phyloP scores from a whole-genome alignment of 306 rosid species.

The Astragalus membranaceus region DNA sequence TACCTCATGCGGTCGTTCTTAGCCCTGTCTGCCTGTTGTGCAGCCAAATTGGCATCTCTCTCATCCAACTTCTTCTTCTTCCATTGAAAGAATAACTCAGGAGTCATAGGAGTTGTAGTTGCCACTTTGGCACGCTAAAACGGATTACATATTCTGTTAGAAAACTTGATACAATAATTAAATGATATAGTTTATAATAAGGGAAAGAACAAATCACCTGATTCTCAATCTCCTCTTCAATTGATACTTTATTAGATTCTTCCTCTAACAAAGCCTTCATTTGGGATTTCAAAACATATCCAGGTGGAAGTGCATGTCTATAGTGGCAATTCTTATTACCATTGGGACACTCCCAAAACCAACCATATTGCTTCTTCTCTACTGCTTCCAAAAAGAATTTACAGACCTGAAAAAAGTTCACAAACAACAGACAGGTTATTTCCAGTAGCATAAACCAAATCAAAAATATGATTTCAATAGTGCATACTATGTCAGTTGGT shows the following conservation, averaged over 20 bases:
- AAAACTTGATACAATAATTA: neutral
- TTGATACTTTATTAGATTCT: conserved; percentile 61
- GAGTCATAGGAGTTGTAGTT: conserved; percentile 76
- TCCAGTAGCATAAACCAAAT: neutral
- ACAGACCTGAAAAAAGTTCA: conserved; percentile 35
- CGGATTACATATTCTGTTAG: conserved; percentile 14
- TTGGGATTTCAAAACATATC: conserved; percentile 89
- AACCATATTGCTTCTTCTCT: conserved; percentile 95
- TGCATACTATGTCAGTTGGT: conserved; percentile 83
- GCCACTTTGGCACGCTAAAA: conserved; percentile 69
- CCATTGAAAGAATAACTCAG: conserved; percentile 82
- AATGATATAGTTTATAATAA: neutral
- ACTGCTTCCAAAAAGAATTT: conserved; percentile 74
- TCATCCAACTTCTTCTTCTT: conserved; percentile 79
- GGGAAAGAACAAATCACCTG: conserved; percentile 40
- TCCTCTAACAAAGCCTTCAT: conserved; percentile 92
- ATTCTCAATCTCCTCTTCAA: conserved; percentile 92
- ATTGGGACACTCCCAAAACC: conserved; percentile 94
- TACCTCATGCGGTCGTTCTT: conserved; percentile 98
- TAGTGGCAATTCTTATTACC: conserved; percentile 91
- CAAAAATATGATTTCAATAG: neutral
- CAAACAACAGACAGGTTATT: neutral
- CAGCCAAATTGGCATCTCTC: conserved; percentile 85
- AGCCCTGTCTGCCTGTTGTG: conserved; percentile 89
- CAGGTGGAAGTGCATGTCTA: conserved; percentile 97